A percentile compares a stretch with the other conserved stretches of the same genome.
phyloP scores from a whole-genome alignment of 1,284 basidiomycete genomes.

The Cryptococcus neoformans region DNA sequence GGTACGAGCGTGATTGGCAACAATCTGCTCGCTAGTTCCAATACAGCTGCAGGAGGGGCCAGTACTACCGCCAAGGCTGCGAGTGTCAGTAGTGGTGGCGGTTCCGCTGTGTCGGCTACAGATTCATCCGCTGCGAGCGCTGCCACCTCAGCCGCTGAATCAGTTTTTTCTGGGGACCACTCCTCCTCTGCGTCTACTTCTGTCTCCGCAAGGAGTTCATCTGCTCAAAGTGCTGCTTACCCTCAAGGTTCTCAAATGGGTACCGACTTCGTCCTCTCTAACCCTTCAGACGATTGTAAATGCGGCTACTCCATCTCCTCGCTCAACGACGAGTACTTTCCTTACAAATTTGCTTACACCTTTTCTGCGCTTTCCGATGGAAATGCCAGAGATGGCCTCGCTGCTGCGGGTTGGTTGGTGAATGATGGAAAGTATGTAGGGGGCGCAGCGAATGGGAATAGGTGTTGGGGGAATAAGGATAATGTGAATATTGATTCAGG shows the following conservation, averaged over 20 bases:
- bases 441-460: not conserved
- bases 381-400: not conserved
- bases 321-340: conserved; percentile 5
- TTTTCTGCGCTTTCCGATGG: conserved; percentile 1
- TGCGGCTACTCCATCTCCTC: conserved; percentile 9
- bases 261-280: not conserved
- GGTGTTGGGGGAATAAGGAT: not conserved
- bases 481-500: conserved; percentile 4
- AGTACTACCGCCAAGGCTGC: not conserved
- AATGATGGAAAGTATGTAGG: conserved; percentile 3
- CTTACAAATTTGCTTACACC: conserved; percentile 2
- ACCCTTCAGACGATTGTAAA: conserved; percentile 4
- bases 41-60: not conserved
- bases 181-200: not conserved
- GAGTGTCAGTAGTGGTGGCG: not conserved
- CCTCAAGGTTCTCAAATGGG: not conserved
- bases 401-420: conserved; percentile 2
- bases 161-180: too few relatives aligned
- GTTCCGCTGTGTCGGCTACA: not conserved
- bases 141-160: not conserved
- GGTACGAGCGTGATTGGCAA: not conserved
- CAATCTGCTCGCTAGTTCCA: not conserved
- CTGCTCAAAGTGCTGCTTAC: not conserved
- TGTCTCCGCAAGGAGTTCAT: not conserved
- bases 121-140: not conserved